phyloP scores from a whole-genome alignment of 2,329 filamentous ascomycete species.

The Periconia sp. region DNA sequence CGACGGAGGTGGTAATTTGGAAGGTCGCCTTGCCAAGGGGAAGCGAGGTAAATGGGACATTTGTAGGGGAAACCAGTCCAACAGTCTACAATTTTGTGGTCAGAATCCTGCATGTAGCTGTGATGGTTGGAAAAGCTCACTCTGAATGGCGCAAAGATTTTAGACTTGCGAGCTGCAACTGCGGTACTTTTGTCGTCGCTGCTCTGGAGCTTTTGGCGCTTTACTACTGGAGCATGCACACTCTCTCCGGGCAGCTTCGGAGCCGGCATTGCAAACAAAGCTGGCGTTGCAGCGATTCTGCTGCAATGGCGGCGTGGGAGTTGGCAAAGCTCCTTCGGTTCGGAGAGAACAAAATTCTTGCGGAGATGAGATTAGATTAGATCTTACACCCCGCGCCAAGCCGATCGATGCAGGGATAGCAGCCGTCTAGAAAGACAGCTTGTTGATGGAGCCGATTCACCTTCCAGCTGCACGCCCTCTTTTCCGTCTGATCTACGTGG shows the following conservation, averaged over 20 bases:
- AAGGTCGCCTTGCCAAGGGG: slow-evolving; percentile 93
- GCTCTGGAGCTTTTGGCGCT: slow-evolving; percentile 60
- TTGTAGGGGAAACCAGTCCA: slow-evolving; percentile 88
- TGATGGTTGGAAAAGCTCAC: slow-evolving; percentile 58
- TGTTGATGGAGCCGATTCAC: too few species aligned
- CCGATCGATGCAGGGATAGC: slow-evolving; percentile 23
- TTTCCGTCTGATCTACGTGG: too few species aligned
- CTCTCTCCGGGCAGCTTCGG: slow-evolving; percentile 54
- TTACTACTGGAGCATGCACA: slow-evolving; percentile 63
- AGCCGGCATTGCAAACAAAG: slow-evolving; percentile 53
- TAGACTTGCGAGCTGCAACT: slow-evolving; percentile 61
- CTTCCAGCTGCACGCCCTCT: too few species aligned
- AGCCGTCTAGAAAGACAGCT: neutral
- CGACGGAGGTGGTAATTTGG: slow-evolving; percentile 95
- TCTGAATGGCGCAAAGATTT: slow-evolving; percentile 91
- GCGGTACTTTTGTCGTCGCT: slow-evolving; percentile 48
- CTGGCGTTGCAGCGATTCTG: slow-evolving; percentile 9
- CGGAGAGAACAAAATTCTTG: slow-evolving; percentile 4
- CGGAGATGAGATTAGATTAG: slow-evolving; percentile 17
- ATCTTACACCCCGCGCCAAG: slow-evolving; percentile 22
- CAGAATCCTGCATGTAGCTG: neutral
- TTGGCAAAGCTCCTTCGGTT: neutral
- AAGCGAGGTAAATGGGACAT: slow-evolving; percentile 86
- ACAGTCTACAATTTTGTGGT: slow-evolving; percentile 69
- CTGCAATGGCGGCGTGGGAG: neutral